Conservation (phyloP, 2,329 filamentous ascomycete species). For the Aspergillus pseudonomiae region DNA sequence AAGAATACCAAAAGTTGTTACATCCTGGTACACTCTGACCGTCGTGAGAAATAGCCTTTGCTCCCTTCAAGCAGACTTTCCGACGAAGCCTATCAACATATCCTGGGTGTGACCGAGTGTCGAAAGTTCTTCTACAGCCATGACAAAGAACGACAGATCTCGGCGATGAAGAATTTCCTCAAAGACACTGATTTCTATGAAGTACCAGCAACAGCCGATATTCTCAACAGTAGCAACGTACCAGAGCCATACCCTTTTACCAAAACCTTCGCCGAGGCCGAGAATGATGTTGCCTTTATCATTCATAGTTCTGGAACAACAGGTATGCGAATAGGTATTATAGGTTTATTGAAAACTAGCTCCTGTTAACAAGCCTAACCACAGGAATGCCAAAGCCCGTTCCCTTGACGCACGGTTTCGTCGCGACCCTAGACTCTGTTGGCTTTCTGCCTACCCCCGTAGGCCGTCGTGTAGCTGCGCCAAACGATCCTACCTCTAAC, state of each 20-base stretch:
- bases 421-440: not conserved
- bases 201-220: constrained; percentile 9
- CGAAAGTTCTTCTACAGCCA: constrained; percentile 29
- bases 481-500: not conserved
- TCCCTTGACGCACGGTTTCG: not conserved
- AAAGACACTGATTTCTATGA: constrained; percentile 12
- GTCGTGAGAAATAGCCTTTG: constrained; percentile 13
- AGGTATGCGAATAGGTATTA: not conserved
- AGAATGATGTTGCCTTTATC: constrained; percentile 22
- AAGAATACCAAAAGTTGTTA: not conserved
- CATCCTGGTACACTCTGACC: not conserved
- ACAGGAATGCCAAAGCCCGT: not conserved
- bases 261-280: constrained; percentile 24
- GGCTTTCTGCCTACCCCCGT: not conserved
- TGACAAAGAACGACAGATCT: constrained; percentile 25
- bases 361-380: not conserved
- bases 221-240: not conserved
- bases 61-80: constrained; percentile 27
- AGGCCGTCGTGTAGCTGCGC: not conserved
- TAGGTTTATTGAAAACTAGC: not conserved
- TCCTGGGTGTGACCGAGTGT: constrained; percentile 21
- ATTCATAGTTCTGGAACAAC: not conserved
- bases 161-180: constrained; percentile 18
- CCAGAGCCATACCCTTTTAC: constrained; percentile 12
- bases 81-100: constrained; percentile 18